Percentiles rank a stretch among this genome's conserved stretches.
Conservation (phyloP, 495 filamentous ascomycete species). For the Ramalina peruviana region DNA sequence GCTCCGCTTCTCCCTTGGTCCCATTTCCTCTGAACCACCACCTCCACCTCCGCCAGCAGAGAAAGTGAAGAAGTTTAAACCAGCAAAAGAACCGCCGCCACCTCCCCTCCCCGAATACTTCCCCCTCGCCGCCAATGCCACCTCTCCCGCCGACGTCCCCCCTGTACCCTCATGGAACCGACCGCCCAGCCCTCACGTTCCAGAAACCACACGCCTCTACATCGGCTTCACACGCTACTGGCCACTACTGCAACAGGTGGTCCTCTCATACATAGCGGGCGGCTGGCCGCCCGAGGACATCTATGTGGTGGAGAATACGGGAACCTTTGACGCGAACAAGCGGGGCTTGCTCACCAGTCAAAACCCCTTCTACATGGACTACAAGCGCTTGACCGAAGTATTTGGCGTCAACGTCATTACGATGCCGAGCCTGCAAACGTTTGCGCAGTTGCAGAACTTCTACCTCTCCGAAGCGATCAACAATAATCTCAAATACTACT, state of each 20-base stretch:
- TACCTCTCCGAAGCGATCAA: conserved; percentile 35
- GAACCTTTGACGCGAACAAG: conserved; percentile 41
- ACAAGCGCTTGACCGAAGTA: conserved; percentile 30
- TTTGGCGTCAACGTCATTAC: conserved; percentile 44
- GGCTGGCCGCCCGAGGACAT: conserved; percentile 50
- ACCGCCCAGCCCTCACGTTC: conserved; percentile 11
- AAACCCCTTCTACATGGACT: conserved; percentile 50
- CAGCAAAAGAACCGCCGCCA: conserved; percentile 1
- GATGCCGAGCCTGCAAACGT: conserved; percentile 43
- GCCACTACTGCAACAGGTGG: conserved; percentile 44
- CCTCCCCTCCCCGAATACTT: conserved; percentile 16
- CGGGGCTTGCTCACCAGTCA: conserved; percentile 37
- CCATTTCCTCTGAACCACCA: not conserved
- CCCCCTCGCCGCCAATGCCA: conserved; percentile 12
- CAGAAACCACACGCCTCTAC: conserved; percentile 34
- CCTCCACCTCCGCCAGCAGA: not conserved
- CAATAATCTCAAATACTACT: conserved; percentile 38
- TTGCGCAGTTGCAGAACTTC: conserved; percentile 52
- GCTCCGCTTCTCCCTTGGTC: conserved; percentile 1
- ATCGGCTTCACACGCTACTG: conserved; percentile 48
- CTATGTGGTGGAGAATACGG: conserved; percentile 51
- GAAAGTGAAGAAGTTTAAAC: conserved; percentile 5
- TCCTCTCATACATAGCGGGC: conserved; percentile 44
- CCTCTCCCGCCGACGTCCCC: conserved; percentile 14
- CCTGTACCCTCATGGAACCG: conserved; percentile 15